Percentiles rank a stretch among this genome's conserved stretches.
phyloP scores from a whole-genome alignment of 2,329 filamentous ascomycete species.

The Gyromitra esculenta region DNA sequence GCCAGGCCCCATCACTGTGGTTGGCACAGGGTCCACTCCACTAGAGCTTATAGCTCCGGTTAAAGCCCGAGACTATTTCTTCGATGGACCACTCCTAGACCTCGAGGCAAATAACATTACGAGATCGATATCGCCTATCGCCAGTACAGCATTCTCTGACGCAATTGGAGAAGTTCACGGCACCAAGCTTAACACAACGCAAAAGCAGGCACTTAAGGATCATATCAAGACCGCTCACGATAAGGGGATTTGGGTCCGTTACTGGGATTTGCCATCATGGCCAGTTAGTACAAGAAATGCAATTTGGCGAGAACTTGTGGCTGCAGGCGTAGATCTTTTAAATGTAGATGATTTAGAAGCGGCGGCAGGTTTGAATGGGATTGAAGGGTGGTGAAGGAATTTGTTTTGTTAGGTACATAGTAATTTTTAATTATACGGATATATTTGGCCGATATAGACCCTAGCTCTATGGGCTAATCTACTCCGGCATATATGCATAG shows the following conservation, averaged over 20 bases:
- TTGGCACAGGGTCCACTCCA: slow-evolving; percentile 73
- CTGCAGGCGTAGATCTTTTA: slow-evolving; percentile 70
- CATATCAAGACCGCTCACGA: slow-evolving; percentile 62
- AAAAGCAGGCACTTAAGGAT: slow-evolving; percentile 55
- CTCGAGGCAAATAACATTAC: slow-evolving; percentile 55
- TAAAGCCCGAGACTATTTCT: slow-evolving; percentile 70
- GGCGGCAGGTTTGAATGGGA: slow-evolving; percentile 57
- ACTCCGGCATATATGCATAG: too few relatives aligned
- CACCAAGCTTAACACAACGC: slow-evolving; percentile 47
- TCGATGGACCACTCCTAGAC: slow-evolving; percentile 69
- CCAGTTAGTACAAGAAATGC: slow-evolving; percentile 67
- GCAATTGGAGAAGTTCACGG: slow-evolving; percentile 51
- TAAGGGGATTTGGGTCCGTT: slow-evolving; percentile 68
- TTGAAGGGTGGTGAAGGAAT: slow-evolving; percentile 27
- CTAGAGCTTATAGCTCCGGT: slow-evolving; percentile 65
- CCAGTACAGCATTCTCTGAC: slow-evolving; percentile 53
- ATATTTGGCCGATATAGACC: too few relatives aligned
- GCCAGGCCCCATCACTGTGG: slow-evolving; percentile 70
- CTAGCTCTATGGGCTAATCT: too few relatives aligned
- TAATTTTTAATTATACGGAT: neutral
- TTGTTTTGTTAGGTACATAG: neutral
- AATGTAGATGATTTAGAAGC: slow-evolving; percentile 70
- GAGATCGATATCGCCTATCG: slow-evolving; percentile 58
- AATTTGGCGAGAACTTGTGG: slow-evolving; percentile 67
- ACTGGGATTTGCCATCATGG: slow-evolving; percentile 71